Conservation (phyloP, 768 basidiomycete species). For the Lyophyllum decastes region DNA sequence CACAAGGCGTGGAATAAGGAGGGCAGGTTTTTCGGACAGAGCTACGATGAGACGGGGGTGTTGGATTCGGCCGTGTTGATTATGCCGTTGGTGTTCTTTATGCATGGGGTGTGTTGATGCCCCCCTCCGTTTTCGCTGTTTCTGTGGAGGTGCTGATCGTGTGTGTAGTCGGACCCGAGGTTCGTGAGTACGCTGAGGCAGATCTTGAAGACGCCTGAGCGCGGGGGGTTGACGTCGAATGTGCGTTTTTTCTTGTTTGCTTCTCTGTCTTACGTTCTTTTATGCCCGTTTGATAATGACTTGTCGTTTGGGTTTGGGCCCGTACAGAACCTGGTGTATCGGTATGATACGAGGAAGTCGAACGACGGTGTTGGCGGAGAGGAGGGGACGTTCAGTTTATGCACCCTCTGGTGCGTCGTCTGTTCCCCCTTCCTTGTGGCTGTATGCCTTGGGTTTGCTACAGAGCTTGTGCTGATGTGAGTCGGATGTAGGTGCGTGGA, state of each 20-base stretch:
- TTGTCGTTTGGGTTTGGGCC: too few species aligned
- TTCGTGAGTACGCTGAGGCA: slow-evolving; percentile 85
- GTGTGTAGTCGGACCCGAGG: slow-evolving; percentile 76
- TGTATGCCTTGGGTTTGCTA: too few species aligned
- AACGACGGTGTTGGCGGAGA: slow-evolving; percentile 96
- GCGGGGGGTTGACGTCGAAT: slow-evolving; percentile 90
- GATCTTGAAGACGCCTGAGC: slow-evolving; percentile 84
- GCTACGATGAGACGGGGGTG: slow-evolving; percentile 82
- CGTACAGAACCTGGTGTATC: slow-evolving; percentile 82
- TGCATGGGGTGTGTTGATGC: slow-evolving; percentile 59
- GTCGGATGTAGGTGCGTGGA: slow-evolving; percentile 87
- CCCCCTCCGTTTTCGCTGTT: neutral
- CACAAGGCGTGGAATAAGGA: slow-evolving; percentile 80
- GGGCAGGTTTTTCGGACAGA: slow-evolving; percentile 76
- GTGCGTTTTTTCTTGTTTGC: slow-evolving; percentile 35
- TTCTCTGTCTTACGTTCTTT: neutral
- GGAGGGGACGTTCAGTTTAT: slow-evolving; percentile 93
- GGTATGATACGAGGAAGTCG: slow-evolving; percentile 84
- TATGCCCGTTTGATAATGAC: too few species aligned
- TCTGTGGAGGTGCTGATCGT: slow-evolving; percentile 15
- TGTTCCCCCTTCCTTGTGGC: neutral
- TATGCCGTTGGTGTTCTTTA: slow-evolving; percentile 94
- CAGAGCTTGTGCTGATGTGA: too few species aligned
- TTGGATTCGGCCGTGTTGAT: slow-evolving; percentile 89
- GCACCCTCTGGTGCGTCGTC: slow-evolving; percentile 68